Evolutionary conservation across 2,329 filamentous ascomycete species (phyloP).

Genomic region (Diplodia mutila): DNA sequence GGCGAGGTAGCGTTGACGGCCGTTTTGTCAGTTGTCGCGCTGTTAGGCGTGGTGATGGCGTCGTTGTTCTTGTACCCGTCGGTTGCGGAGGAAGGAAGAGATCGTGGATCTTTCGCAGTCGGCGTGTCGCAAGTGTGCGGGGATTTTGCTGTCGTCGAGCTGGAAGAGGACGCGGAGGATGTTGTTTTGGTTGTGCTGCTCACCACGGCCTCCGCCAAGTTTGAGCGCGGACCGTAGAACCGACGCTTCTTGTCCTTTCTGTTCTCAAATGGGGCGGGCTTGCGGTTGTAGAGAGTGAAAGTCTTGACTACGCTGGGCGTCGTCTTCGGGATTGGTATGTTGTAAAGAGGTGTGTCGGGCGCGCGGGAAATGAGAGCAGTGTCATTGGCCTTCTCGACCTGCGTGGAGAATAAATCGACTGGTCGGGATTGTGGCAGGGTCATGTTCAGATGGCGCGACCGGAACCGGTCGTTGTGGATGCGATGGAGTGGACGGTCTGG

Average conservation of each 20-base stretch:
- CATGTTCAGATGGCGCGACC: background rate
- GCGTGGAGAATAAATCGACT: background rate
- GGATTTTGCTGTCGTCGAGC: background rate
- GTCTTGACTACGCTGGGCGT: background rate
- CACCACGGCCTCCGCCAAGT: background rate
- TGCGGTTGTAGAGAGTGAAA: slow-evolving; percentile 14
- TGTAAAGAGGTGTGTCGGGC: background rate
- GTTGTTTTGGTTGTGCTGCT: background rate
- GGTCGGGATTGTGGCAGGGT: background rate
- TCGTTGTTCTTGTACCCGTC: background rate
- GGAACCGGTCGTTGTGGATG: background rate
- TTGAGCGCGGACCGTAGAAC: background rate
- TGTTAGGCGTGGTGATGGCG: background rate
- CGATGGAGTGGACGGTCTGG: background rate
- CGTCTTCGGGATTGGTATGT: background rate
- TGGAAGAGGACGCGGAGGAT: background rate
- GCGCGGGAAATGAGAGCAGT: background rate
- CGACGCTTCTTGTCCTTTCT: background rate
- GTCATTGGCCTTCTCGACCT: background rate
- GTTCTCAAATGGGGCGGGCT: background rate
- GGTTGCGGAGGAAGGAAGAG: background rate
- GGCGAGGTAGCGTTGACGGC: background rate
- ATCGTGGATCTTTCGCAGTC: background rate
- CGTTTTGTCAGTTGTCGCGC: background rate
- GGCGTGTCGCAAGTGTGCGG: background rate